Evolutionary conservation across 2,329 filamentous ascomycete genomes (phyloP), one percentile per base, ranked within the genome.

Genomic region (Pseudogymnoascus sp.): DNA sequence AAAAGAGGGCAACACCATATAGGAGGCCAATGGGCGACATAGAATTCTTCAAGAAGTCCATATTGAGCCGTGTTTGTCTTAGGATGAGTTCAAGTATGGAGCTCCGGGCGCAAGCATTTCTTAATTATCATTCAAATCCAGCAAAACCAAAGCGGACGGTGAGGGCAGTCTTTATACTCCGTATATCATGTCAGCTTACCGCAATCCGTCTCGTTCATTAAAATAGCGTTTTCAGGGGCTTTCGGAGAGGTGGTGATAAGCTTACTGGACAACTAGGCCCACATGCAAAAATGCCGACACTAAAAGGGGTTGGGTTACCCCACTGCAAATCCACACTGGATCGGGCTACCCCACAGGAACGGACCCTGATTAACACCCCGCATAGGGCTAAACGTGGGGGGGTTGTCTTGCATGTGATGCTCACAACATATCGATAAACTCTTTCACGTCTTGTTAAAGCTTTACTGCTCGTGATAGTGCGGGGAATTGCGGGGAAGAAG

Each of bases 21-120:
- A 55, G 14, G 49, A 55, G 49, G 49, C 49, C 49, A 55, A 55
- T 55, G 49, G 49, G 49, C 49, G 49, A 33, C 49, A 55, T 33
- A 2, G 41, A 25, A 7, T 4, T 45, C 22, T 25, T 45, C 41
- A 23, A 14, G 22, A n/a, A 23, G 25, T 23, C 22, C 22, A 45
- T 45, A 4, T 5, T 33, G 14, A 11, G 7, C 6, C 4, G 42
- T 49, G 7, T 28, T 49, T 49, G 14, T 49, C 14, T 49, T 49
- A 2, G 14, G 22, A 49, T n/a, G 16, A 49, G 23, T n/a, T 28
- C 4, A 49, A 28, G 14, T 49, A 49, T 16, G 42, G 16, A 14
- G 49, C 28, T 16, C 12, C 12, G 25, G 5, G 25, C 14, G n/a
- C 9, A 33, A 19, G n/a, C 49, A 33, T 33, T 8, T 19, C n/a